These are phyloP conservation scores for Ananas comosus DNA, from an alignment of 176 grass and related monocot genomes.

Conservation along the genomic window DNA sequence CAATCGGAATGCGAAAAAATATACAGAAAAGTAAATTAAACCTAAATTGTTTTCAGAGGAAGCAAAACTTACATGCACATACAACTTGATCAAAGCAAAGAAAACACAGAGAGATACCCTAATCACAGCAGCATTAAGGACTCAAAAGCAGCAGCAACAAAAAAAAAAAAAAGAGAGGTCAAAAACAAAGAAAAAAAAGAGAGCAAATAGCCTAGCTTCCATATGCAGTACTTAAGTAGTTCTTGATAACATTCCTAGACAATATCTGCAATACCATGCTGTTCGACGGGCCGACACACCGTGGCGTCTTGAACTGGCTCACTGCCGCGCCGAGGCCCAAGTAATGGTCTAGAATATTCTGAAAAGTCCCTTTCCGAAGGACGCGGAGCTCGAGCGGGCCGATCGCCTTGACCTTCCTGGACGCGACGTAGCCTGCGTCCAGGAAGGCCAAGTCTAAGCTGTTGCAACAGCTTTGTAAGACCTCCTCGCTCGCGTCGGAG, in stretches of 20 bases:
- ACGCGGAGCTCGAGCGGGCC: slow-evolving; percentile 77
- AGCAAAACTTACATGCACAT: too few relatives aligned
- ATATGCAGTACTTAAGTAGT: slow-evolving; percentile 77
- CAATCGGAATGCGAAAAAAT: too few relatives aligned
- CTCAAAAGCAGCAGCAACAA: too few relatives aligned
- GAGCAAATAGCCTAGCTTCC: slow-evolving; percentile 23
- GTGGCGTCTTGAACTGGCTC: slow-evolving; percentile 94
- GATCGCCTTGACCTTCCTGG: slow-evolving; percentile 68
- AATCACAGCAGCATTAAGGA: too few relatives aligned
- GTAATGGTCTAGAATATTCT: slow-evolving; percentile 69
- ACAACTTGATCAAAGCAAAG: too few relatives aligned
- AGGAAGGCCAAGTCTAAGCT: slow-evolving; percentile 70
- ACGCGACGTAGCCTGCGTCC: slow-evolving; percentile 68
- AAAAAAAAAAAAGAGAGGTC: neutral
- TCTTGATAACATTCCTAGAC: slow-evolving; percentile 34
- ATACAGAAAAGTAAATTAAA: too few relatives aligned
- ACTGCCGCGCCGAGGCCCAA: slow-evolving; percentile 49
- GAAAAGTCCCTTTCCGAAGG: slow-evolving; percentile 69
- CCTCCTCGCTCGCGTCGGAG: slow-evolving; percentile 32
- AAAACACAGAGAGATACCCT: too few relatives aligned
- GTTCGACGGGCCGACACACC: slow-evolving; percentile 49
- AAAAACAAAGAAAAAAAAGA: slow-evolving; percentile 29
- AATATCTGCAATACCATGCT: slow-evolving; percentile 69
- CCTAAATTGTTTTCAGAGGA: too few relatives aligned
- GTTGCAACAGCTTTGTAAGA: slow-evolving; percentile 58